Evolutionary conservation across 306 rosid species (phyloP), one percentile per base, ranked within the genome.

Genomic region (Calophaca sinica): DNA sequence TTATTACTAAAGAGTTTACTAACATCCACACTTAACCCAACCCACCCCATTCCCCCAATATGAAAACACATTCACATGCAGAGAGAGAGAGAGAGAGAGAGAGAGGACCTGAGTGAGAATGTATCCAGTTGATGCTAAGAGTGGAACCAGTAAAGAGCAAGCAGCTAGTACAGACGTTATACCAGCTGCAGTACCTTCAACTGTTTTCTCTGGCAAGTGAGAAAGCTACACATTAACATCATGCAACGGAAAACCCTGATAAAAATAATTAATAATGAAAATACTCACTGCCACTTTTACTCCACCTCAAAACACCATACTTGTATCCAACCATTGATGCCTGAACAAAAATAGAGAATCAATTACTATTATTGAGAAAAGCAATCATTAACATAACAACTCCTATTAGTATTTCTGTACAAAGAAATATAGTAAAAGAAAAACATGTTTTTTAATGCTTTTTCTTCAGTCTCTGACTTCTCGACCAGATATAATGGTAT

Each of bases 171-270:
- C 96, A 74, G 97, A 94, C 50, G 97, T 88, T 82, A 94, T 94
- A 70, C 99, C 99, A 80, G 99, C 99, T 12, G 97, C 96, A 41
- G 99, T 94, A 32, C 97, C 99, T 92, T 94, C 99, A 80, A 94
- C 83, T 29, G 99, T 94, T 90, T 92, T 94, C 92, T 91, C 99
- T 94, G 83, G 76, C 50, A 82, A 85, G 50, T 14, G 66, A 76
- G 73, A 70, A 75, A 57, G 57, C 73, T 31, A 48, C 78, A 28
- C 59, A 75, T 75, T 72, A 38, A 72, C 13, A 68, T 62, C 78
- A 68, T 52, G 73, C 10, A 79, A 67, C 5, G 39, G 59, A 79
- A 67, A 50, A 67, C 32, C 54, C 60, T 3, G 28, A 35, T 62
- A 75, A 58, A 84, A 63, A 78, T 48, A 45, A 72, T 5, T 31